These are phyloP conservation scores for Serendipita sp. DNA, from an alignment of 768 basidiomycete genomes.

Conservation along the genomic window DNA sequence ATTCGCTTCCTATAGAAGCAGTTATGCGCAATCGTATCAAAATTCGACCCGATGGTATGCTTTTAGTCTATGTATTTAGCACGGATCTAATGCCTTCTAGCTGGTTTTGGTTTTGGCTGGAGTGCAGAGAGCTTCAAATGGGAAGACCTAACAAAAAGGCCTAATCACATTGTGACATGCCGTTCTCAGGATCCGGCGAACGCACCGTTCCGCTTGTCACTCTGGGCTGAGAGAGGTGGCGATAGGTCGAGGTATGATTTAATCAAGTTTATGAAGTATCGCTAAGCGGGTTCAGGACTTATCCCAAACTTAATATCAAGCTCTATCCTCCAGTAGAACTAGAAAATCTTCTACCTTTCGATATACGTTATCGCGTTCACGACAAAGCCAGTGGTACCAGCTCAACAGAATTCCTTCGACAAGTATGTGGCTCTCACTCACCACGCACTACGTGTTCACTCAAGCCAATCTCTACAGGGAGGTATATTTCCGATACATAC, in stretches of 20 bases:
- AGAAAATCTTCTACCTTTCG: slow-evolving; percentile 88
- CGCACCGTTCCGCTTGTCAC: slow-evolving; percentile 87
- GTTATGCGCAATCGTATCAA: slow-evolving; percentile 68
- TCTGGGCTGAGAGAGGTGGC: slow-evolving; percentile 65
- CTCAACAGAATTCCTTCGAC: slow-evolving; percentile 48
- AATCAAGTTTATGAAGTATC: not conserved
- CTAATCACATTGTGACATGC: slow-evolving; percentile 62
- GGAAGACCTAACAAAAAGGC: slow-evolving; percentile 60
- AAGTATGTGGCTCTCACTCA: slow-evolving; percentile 21
- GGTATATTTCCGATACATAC: slow-evolving; percentile 95
- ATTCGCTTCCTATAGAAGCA: slow-evolving; percentile 77
- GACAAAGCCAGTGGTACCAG: slow-evolving; percentile 61
- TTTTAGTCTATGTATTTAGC: not conserved
- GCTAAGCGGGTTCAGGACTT: slow-evolving; percentile 27
- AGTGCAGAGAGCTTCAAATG: slow-evolving; percentile 62
- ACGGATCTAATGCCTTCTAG: slow-evolving; percentile 23
- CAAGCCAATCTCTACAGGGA: slow-evolving; percentile 29
- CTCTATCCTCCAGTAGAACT: slow-evolving; percentile 88
- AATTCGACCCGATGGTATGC: slow-evolving; percentile 83
- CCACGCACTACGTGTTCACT: not conserved
- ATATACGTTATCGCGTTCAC: slow-evolving; percentile 89
- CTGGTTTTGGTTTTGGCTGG: slow-evolving; percentile 95
- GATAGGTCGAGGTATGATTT: slow-evolving; percentile 42
- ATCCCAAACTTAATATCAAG: slow-evolving; percentile 70
- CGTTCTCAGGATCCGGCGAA: slow-evolving; percentile 65